Conservation (phyloP, 2,329 filamentous ascomycete genomes). For the Aspergillus texensis region DNA sequence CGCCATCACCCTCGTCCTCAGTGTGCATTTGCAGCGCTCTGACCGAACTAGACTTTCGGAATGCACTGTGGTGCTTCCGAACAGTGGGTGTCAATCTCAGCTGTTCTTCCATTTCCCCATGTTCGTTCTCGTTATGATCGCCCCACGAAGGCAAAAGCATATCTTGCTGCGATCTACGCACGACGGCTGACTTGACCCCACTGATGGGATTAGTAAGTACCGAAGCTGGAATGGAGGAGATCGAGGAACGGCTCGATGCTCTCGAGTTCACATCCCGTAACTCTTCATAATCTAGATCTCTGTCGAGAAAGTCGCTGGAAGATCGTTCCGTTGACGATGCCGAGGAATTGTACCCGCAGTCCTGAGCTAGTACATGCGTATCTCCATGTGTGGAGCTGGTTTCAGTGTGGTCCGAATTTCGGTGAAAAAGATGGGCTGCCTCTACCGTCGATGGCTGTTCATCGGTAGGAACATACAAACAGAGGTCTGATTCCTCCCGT, state of each 20-base stretch:
- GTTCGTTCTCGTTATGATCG: slow-evolving; percentile 13
- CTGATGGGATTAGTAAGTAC: slow-evolving; percentile 37
- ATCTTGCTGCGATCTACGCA: slow-evolving; percentile 24
- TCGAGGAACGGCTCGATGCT: slow-evolving; percentile 43
- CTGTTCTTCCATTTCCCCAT: slow-evolving; percentile 22
- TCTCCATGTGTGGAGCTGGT: slow-evolving; percentile 19
- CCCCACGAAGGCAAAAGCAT: slow-evolving; percentile 22
- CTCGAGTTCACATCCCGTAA: slow-evolving; percentile 29
- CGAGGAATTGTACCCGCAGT: slow-evolving; percentile 38
- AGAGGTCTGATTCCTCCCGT: not conserved
- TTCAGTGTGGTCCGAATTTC: slow-evolving; percentile 10
- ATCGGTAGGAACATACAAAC: not conserved
- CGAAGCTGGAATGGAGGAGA: slow-evolving; percentile 45
- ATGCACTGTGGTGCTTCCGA: slow-evolving; percentile 39
- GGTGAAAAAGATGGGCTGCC: not conserved
- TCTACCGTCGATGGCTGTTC: not conserved
- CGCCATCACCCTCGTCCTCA: slow-evolving; percentile 45
- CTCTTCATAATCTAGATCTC: slow-evolving; percentile 31
- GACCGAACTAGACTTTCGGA: slow-evolving; percentile 50
- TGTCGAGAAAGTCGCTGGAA: slow-evolving; percentile 28
- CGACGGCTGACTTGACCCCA: slow-evolving; percentile 24
- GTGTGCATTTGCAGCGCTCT: slow-evolving; percentile 49
- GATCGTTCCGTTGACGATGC: slow-evolving; percentile 36
- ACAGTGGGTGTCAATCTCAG: slow-evolving; percentile 30
- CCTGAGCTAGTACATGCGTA: slow-evolving; percentile 23